Conservation (phyloP, 495 filamentous ascomycete species). For the Amniculicola lignicola region DNA sequence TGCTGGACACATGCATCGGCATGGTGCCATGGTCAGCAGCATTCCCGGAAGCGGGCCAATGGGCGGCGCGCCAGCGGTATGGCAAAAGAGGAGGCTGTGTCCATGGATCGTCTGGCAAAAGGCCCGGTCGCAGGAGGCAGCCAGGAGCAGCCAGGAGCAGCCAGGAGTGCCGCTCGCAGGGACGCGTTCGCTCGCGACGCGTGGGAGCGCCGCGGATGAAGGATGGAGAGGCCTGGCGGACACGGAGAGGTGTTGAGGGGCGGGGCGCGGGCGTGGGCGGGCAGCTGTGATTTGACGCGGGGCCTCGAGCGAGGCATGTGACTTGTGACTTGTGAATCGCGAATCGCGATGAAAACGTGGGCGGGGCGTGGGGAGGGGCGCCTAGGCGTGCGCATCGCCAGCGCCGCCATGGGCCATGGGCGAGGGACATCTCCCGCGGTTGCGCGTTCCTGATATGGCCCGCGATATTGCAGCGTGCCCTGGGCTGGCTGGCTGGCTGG, state of each 20-base stretch:
- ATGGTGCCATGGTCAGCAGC: conserved; percentile 13
- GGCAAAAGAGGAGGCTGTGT: conserved; percentile 31
- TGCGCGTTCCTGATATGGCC: neutral
- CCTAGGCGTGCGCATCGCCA: neutral
- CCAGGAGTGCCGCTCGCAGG: neutral
- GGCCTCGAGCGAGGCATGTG: too few relatives aligned
- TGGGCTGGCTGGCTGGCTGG: neutral
- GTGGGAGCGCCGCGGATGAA: neutral
- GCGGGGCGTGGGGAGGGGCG: conserved; percentile 1
- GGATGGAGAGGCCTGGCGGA: too few relatives aligned
- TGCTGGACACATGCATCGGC: conserved; percentile 5
- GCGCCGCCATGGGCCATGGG: neutral
- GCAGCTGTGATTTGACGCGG: too few relatives aligned
- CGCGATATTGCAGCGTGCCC: neutral
- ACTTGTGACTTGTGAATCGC: too few relatives aligned
- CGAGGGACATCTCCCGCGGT: neutral
- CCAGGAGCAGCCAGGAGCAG: neutral
- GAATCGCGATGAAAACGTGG: conserved; percentile 10
- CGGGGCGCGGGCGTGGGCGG: neutral
- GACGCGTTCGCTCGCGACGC: neutral
- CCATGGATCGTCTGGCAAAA: conserved; percentile 31
- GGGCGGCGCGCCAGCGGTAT: conserved; percentile 5
- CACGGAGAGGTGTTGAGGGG: too few relatives aligned
- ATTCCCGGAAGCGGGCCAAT: conserved; percentile 10
- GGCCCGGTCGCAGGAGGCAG: conserved; percentile 18